phyloP scores from a whole-genome alignment of 352 stramenopile genomes.

The Aphanomyces cochlioides region DNA sequence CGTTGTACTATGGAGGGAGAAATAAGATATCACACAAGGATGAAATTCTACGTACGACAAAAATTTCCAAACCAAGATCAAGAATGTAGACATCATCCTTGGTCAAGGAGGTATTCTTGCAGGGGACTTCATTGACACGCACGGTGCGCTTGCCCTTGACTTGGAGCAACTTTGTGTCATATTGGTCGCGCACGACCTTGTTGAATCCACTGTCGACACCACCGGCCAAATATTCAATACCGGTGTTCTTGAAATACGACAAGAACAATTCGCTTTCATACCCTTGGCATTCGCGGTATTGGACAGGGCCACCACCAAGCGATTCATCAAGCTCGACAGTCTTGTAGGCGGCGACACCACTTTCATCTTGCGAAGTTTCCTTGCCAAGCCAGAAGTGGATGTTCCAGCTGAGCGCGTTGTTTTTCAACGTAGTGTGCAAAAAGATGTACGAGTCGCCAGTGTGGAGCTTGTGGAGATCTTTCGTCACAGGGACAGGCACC shows the following conservation, averaged over 20 bases:
- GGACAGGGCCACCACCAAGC: slow-evolving; percentile 85
- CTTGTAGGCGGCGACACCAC: slow-evolving; percentile 95
- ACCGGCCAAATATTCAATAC: slow-evolving; percentile 89
- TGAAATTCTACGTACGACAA: slow-evolving; percentile 39
- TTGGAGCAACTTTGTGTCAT: slow-evolving; percentile 82
- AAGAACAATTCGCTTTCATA: slow-evolving; percentile 88
- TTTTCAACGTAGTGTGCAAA: slow-evolving; percentile 71
- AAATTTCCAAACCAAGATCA: slow-evolving; percentile 90
- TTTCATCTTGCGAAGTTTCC: slow-evolving; percentile 90
- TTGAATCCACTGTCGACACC: slow-evolving; percentile 93
- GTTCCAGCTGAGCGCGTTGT: slow-evolving; percentile 75
- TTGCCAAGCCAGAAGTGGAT: slow-evolving; percentile 97
- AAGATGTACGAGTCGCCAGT: slow-evolving; percentile 97
- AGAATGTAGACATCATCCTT: slow-evolving; percentile 94
- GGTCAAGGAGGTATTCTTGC: slow-evolving; percentile 82
- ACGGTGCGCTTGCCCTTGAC: slow-evolving; percentile 89
- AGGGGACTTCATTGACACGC: slow-evolving; percentile 81
- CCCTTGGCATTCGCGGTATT: slow-evolving; percentile 87
- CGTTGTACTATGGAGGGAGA: slow-evolving; percentile 42
- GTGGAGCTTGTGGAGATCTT: slow-evolving; percentile 87
- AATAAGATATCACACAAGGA: slow-evolving; percentile 8
- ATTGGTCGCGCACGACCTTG: slow-evolving; percentile 85
- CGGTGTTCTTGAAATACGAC: slow-evolving; percentile 90
- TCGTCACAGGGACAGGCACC: slow-evolving; percentile 52
- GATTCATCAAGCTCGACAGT: slow-evolving; percentile 95